Evolutionary conservation across 192 early-diverging fungal genomes (phyloP).

Genomic region (Podila horticola): DNA sequence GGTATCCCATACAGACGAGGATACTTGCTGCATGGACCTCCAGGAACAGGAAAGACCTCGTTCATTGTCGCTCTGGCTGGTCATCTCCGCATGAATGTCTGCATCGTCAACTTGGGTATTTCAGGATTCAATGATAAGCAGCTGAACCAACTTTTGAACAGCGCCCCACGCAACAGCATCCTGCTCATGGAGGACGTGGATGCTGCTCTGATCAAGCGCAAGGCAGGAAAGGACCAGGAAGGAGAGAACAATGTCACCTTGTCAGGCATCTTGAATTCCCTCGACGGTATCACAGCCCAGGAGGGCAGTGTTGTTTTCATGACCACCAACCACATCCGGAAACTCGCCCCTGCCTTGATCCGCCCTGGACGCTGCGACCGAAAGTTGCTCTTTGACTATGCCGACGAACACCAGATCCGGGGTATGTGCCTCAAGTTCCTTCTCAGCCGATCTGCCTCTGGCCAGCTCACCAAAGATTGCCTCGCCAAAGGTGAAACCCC

Average conservation of each 20-base stretch:
- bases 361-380: slow-evolving; percentile 64
- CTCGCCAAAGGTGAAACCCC: neutral
- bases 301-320: slow-evolving; percentile 63
- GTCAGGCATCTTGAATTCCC: slow-evolving; percentile 58
- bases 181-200: slow-evolving; percentile 66
- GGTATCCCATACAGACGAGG: slow-evolving; percentile 65
- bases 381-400: slow-evolving; percentile 61
- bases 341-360: slow-evolving; percentile 58
- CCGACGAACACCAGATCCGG: slow-evolving; percentile 52
- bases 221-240: slow-evolving; percentile 35
- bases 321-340: slow-evolving; percentile 59
- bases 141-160: slow-evolving; percentile 52
- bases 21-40: slow-evolving; percentile 61
- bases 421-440: slow-evolving; percentile 56
- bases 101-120: slow-evolving; percentile 59
- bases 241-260: slow-evolving; percentile 50
- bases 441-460: slow-evolving; percentile 28
- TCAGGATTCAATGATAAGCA: slow-evolving; percentile 55
- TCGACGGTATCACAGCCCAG: slow-evolving; percentile 64
- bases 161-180: slow-evolving; percentile 57
- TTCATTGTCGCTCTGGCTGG: slow-evolving; percentile 62
- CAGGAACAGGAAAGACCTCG: slow-evolving; percentile 65
- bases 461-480: neutral
- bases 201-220: slow-evolving; percentile 25
- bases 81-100: slow-evolving; percentile 59